These are phyloP conservation scores for Starmerella riodocensis DNA, from an alignment of 805 yeast genomes.

Conservation along the genomic window DNA sequence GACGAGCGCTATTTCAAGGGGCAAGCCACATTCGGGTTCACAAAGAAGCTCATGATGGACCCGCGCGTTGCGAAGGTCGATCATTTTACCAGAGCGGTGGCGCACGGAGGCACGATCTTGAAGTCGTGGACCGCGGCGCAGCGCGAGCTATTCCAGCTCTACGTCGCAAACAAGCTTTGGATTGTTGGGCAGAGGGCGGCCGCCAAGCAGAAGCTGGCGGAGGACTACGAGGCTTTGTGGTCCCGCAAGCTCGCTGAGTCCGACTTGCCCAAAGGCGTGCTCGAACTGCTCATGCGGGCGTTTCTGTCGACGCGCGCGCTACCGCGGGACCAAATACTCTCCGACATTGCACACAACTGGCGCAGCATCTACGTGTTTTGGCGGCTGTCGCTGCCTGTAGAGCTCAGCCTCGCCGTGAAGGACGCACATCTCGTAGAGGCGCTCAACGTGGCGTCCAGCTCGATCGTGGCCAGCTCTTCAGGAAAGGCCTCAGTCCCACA, in stretches of 20 bases:
- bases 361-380: slow-evolving; percentile 10
- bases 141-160: slow-evolving; percentile 21
- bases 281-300: slow-evolving; percentile 14
- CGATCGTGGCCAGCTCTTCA: background rate
- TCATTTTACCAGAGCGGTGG: slow-evolving; percentile 20
- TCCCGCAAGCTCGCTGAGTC: slow-evolving; percentile 2
- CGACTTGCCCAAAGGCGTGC: slow-evolving; percentile 2
- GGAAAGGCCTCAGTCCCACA: background rate
- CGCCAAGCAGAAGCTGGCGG: slow-evolving; percentile 18
- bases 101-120: slow-evolving; percentile 23
- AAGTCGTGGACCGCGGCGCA: slow-evolving; percentile 20
- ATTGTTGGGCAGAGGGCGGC: slow-evolving; percentile 12
- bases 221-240: slow-evolving; percentile 19
- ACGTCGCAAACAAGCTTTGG: slow-evolving; percentile 24
- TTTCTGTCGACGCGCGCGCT: slow-evolving; percentile 12
- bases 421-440: slow-evolving; percentile 3
- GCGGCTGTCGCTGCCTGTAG: slow-evolving; percentile 2
- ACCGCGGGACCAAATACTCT: background rate
- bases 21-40: slow-evolving; percentile 18
- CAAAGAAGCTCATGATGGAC: slow-evolving; percentile 21
- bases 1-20: slow-evolving; percentile 23
- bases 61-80: slow-evolving; percentile 17
- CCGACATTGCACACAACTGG: slow-evolving; percentile 5
- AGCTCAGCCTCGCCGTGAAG: background rate
- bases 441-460: slow-evolving; percentile 1